Conservation (phyloP, 495 filamentous ascomycete genomes). For the Neurospora sp. region DNA sequence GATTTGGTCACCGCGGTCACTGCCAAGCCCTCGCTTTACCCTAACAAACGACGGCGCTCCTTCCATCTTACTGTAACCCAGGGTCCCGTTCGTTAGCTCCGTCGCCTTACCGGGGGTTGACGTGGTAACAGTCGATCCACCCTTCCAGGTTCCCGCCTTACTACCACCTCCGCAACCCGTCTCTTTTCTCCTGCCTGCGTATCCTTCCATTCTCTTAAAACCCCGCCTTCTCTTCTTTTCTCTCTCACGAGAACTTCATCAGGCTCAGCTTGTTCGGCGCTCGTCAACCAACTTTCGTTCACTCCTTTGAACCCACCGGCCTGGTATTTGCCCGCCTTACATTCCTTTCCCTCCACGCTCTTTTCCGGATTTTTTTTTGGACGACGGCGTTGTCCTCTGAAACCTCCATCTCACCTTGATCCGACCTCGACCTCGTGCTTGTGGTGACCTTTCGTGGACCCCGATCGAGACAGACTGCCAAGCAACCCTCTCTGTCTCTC, state of each 20-base stretch:
- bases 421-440: slow-evolving; percentile 5
- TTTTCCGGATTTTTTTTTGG: slow-evolving; percentile 3
- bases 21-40: not conserved
- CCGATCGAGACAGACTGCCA: slow-evolving; percentile 5
- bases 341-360: slow-evolving; percentile 1
- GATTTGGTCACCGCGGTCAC: slow-evolving; percentile 4
- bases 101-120: not conserved
- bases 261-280: slow-evolving; percentile 4
- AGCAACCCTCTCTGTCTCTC: slow-evolving; percentile 5
- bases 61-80: not conserved
- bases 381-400: slow-evolving; percentile 10
- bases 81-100: not conserved
- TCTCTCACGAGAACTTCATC: slow-evolving; percentile 10
- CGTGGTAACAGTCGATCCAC: not conserved
- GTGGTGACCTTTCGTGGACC: slow-evolving; percentile 11
- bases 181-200: slow-evolving; percentile 7
- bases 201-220: slow-evolving; percentile 13
- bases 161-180: not conserved
- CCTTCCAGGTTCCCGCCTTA: not conserved
- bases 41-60: not conserved
- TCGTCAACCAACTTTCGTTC: slow-evolving; percentile 11
- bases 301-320: slow-evolving; percentile 11
- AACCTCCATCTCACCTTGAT: not conserved
- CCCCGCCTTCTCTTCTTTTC: slow-evolving; percentile 14
- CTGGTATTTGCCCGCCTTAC: not conserved